Percentiles rank a stretch among this genome's conserved stretches.
phyloP scores from a whole-genome alignment of 345 rosid species.

The Citrus cavaleriei region DNA sequence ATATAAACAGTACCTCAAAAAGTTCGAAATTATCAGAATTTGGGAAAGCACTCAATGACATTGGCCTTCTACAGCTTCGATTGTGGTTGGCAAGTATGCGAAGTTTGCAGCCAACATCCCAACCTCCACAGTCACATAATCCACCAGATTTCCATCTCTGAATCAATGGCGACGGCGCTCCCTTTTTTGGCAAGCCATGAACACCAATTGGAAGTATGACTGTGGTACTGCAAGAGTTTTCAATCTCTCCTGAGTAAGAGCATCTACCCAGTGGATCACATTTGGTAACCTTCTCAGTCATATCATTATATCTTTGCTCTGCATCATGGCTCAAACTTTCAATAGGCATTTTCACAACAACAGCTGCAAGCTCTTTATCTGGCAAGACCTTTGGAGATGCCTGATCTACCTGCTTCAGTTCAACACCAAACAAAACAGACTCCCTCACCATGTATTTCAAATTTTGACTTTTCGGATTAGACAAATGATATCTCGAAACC shows the following conservation, averaged over 20 bases:
- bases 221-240: slow-evolving; percentile 18
- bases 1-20: slow-evolving; percentile 43
- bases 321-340: slow-evolving; percentile 15
- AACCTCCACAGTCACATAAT: slow-evolving; percentile 90
- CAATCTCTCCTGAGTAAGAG: slow-evolving; percentile 24
- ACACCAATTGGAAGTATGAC: slow-evolving; percentile 74
- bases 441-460: slow-evolving; percentile 38
- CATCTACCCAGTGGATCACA: slow-evolving; percentile 18
- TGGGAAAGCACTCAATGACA: slow-evolving; percentile 17
- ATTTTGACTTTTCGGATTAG: slow-evolving; percentile 27
- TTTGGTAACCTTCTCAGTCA: slow-evolving; percentile 6
- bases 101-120: slow-evolving; percentile 90
- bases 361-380: slow-evolving; percentile 66
- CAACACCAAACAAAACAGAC: slow-evolving; percentile 53
- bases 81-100: slow-evolving; percentile 41
- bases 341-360: slow-evolving; percentile 35
- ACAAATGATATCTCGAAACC: slow-evolving; percentile 29
- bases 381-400: slow-evolving; percentile 24
- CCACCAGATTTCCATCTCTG: slow-evolving; percentile 77
- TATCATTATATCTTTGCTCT: slow-evolving; percentile 12
- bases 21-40: slow-evolving; percentile 41
- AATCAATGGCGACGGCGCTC: slow-evolving; percentile 63
- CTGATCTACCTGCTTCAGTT: slow-evolving; percentile 34
- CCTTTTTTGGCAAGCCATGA: slow-evolving; percentile 65
- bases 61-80: slow-evolving; percentile 16